phyloP scores from a whole-genome alignment of 2,329 filamentous ascomycete species.

The Clarireedia paspali region DNA sequence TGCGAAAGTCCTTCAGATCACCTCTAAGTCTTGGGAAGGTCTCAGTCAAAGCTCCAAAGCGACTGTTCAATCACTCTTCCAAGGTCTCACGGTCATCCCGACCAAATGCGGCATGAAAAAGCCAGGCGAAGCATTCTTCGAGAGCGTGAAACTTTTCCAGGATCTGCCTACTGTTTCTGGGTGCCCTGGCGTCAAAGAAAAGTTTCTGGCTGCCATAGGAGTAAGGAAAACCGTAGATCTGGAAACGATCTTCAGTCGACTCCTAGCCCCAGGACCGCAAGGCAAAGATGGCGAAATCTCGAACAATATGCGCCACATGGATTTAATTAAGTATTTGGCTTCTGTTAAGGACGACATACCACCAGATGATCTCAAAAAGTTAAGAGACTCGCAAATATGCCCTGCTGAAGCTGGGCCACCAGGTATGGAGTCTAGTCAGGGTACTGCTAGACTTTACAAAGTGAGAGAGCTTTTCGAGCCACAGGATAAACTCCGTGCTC shows the following conservation, averaged over 20 bases:
- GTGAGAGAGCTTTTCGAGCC: conserved; percentile 79
- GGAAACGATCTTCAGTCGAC: conserved; percentile 82
- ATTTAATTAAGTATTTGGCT: conserved; percentile 88
- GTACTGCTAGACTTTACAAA: conserved; percentile 52
- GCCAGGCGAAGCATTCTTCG: conserved; percentile 83
- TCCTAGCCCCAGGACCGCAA: conserved; percentile 56
- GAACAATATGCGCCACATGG: conserved; percentile 77
- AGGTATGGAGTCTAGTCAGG: conserved; percentile 46
- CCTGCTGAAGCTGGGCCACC: conserved; percentile 61
- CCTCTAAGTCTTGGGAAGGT: conserved; percentile 90
- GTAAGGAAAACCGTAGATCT: conserved; percentile 94
- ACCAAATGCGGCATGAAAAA: conserved; percentile 86
- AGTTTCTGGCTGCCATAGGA: conserved; percentile 73
- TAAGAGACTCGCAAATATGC: conserved; percentile 73
- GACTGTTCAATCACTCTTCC: conserved; percentile 56
- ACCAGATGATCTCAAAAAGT: conserved; percentile 65
- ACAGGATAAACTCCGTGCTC: conserved; percentile 56
- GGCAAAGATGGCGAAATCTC: conserved; percentile 40
- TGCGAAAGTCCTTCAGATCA: conserved; percentile 63
- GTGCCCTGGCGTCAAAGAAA: conserved; percentile 79
- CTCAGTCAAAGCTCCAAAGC: conserved; percentile 59
- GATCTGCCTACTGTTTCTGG: conserved; percentile 77
- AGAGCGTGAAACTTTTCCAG: conserved; percentile 88
- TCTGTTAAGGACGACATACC: conserved; percentile 90
- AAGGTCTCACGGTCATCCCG: conserved; percentile 68